Evolutionary conservation across 1,284 basidiomycete genomes (phyloP).

Genomic region (Amylostereum areolatum): DNA sequence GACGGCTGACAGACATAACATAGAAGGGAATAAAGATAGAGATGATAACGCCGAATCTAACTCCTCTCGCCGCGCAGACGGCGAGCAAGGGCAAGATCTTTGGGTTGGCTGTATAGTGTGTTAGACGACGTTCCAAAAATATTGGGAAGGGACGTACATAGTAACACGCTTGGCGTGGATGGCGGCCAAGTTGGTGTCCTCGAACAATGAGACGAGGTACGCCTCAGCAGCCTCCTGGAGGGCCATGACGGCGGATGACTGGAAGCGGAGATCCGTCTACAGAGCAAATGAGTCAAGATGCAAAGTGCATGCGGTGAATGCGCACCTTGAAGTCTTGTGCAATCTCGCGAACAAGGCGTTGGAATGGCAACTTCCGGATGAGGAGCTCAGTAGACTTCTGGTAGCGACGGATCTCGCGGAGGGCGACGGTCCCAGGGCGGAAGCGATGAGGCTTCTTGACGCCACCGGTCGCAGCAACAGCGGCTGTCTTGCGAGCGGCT

Average conservation of each 20-base stretch:
- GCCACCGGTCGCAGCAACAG: background rate
- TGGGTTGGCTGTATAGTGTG: background rate
- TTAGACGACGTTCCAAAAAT: background rate
- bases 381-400: conserved; percentile 1
- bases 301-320: background rate
- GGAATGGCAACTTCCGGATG: conserved; percentile 2
- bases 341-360: background rate
- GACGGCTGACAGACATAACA: background rate
- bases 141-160: background rate
- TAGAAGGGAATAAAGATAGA: background rate
- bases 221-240: conserved; percentile 1
- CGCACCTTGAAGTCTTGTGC: conserved; percentile 1
- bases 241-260: background rate
- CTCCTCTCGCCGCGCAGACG: background rate
- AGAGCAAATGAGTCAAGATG: background rate
- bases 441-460: conserved; percentile 2
- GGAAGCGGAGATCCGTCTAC: conserved; percentile 1
- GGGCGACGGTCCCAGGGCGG: conserved; percentile 1
- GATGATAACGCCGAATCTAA: background rate
- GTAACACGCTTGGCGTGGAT: conserved; percentile 2
- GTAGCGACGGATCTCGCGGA: background rate
- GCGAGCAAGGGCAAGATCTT: conserved; percentile 1
- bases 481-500: background rate
- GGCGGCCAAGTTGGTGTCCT: conserved; percentile 1
- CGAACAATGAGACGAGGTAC: conserved; percentile 1